phyloP scores from a whole-genome alignment of 805 yeast species.

The Myxozyma neotropica region DNA sequence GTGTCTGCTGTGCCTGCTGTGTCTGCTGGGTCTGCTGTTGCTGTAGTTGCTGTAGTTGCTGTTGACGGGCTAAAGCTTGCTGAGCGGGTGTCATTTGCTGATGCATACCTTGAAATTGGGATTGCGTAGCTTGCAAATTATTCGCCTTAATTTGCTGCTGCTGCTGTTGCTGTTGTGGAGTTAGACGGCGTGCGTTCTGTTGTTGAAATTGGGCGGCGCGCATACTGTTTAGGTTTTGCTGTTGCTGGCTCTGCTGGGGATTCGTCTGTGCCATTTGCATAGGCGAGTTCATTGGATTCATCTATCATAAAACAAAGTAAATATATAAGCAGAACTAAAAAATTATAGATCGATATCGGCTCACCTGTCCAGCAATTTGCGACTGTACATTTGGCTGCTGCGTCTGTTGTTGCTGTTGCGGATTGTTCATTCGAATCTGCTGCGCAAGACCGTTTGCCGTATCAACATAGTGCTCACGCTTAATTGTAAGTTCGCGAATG shows the following conservation, averaged over 20 bases:
- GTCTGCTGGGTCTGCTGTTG: slow-evolving; percentile 18
- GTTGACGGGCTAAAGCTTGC: slow-evolving; percentile 31
- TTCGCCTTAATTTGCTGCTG: slow-evolving; percentile 25
- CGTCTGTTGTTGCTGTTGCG: slow-evolving; percentile 13
- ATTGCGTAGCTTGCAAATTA: slow-evolving; percentile 18
- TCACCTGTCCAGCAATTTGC: slow-evolving; percentile 10
- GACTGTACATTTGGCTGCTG: slow-evolving; percentile 15
- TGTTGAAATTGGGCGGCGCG: slow-evolving; percentile 13
- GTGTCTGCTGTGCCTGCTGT: slow-evolving; percentile 19
- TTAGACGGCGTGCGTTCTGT: slow-evolving; percentile 5
- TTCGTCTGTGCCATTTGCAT: slow-evolving; percentile 14
- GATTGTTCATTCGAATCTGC: slow-evolving; percentile 18
- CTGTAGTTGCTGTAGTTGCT: slow-evolving; percentile 24
- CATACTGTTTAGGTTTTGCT: slow-evolving; percentile 23
- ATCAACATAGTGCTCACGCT: slow-evolving; percentile 22
- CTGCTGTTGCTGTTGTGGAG: slow-evolving; percentile 15
- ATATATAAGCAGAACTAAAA: slow-evolving; percentile 33
- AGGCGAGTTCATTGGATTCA: slow-evolving; percentile 10
- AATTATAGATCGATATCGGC: too few species aligned
- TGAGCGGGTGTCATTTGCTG: slow-evolving; percentile 24
- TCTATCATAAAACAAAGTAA: slow-evolving; percentile 2
- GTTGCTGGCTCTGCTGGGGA: slow-evolving; percentile 19
- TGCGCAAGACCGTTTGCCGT: slow-evolving; percentile 24
- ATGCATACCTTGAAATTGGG: slow-evolving; percentile 17
- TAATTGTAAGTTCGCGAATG: slow-evolving; percentile 17